Percentiles rank a stretch among this genome's conserved stretches.
These are phyloP conservation scores for Cyberlindnera mrakii DNA, from an alignment of 805 yeast genomes.

Conservation along the genomic window DNA sequence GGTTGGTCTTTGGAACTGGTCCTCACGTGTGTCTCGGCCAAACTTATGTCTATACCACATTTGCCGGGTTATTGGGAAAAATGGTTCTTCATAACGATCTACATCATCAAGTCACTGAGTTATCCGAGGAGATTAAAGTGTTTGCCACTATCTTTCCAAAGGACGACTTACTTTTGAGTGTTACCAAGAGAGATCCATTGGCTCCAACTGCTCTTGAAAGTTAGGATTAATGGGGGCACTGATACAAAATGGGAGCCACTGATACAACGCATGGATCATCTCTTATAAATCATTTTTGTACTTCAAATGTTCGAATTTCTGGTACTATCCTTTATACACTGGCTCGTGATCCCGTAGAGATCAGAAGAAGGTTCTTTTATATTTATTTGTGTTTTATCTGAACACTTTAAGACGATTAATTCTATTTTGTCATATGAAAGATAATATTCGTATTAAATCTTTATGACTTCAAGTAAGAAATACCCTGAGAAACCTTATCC, in stretches of 20 bases:
- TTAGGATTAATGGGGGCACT: conserved; percentile 5
- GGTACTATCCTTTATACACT: background rate
- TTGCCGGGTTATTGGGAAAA: conserved; percentile 88
- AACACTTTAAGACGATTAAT: too few relatives aligned
- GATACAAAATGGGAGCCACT: background rate
- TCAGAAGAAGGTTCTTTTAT: too few relatives aligned
- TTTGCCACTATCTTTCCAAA: conserved; percentile 98
- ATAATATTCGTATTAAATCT: background rate
- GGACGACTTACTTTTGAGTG: conserved; percentile 83
- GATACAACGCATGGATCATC: background rate
- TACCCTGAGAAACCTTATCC: conserved; percentile 25
- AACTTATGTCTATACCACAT: conserved; percentile 85
- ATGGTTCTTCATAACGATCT: conserved; percentile 77
- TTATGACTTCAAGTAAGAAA: conserved; percentile 19
- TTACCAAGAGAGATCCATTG: conserved; percentile 55
- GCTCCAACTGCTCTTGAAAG: conserved; percentile 12
- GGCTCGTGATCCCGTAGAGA: too few relatives aligned
- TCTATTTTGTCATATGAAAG: too few relatives aligned
- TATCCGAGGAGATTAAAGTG: conserved; percentile 88
- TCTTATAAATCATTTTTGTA: too few relatives aligned
- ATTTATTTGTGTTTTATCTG: too few relatives aligned
- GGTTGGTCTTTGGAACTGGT: conserved; percentile 97
- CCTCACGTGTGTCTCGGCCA: conserved; percentile 96
- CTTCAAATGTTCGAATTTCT: too few relatives aligned
- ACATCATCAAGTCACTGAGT: conserved; percentile 73